These are phyloP conservation scores for Phytopythium kandeliae DNA, from an alignment of 352 stramenopile genomes.

Conservation along the genomic window DNA sequence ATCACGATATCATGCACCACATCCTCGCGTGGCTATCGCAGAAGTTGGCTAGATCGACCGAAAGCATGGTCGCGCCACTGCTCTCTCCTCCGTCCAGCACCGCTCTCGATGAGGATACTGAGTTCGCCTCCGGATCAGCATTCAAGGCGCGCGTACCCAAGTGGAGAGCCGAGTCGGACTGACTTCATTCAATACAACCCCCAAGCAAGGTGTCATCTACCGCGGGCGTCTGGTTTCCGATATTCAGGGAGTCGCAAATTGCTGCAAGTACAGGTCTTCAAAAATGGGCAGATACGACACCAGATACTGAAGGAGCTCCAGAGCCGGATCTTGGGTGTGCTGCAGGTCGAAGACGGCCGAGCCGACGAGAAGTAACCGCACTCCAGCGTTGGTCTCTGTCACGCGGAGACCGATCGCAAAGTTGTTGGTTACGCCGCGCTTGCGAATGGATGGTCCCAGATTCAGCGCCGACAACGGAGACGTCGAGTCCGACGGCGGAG, in stretches of 20 bases:
- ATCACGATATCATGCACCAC: slow-evolving; percentile 81
- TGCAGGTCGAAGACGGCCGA: slow-evolving; percentile 28
- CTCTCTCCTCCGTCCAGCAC: slow-evolving; percentile 28
- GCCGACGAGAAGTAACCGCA: slow-evolving; percentile 33
- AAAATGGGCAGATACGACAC: slow-evolving; percentile 45
- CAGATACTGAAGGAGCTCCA: slow-evolving; percentile 55
- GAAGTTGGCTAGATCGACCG: slow-evolving; percentile 59
- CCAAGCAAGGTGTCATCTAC: too few species aligned
- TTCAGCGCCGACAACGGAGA: slow-evolving; percentile 15
- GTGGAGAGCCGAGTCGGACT: slow-evolving; percentile 53
- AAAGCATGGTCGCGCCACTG: slow-evolving; percentile 57
- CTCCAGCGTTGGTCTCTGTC: slow-evolving; percentile 12
- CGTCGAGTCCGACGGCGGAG: slow-evolving; percentile 10
- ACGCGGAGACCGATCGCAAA: slow-evolving; percentile 22
- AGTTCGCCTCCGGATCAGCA: slow-evolving; percentile 1
- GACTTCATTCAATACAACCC: slow-evolving; percentile 1
- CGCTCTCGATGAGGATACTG: slow-evolving; percentile 23
- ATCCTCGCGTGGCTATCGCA: slow-evolving; percentile 74
- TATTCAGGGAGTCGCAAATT: slow-evolving; percentile 2
- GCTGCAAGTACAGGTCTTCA: slow-evolving; percentile 49
- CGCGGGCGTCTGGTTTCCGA: neutral
- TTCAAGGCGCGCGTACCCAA: slow-evolving; percentile 31
- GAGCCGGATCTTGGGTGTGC: slow-evolving; percentile 17
- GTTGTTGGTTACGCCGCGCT: slow-evolving; percentile 32
- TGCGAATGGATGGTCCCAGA: slow-evolving; percentile 22